phyloP scores from a whole-genome alignment of 225 moss, liverwort and hornwort genomes.

The Asterella californica region DNA sequence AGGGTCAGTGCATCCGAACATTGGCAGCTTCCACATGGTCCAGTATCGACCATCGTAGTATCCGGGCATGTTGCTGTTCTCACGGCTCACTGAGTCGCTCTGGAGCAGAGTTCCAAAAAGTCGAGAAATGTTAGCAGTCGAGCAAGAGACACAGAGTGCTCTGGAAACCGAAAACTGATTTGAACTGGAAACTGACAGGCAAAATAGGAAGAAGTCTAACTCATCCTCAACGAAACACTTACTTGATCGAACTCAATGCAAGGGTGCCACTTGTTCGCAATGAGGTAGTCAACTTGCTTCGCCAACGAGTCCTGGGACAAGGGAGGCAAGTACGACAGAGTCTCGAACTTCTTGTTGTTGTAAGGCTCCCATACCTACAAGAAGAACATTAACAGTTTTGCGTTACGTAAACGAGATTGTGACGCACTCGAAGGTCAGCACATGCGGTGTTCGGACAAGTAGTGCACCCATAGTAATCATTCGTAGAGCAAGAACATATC shows the following conservation, averaged over 20 bases:
- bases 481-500: too few relatives aligned
- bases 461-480: too few relatives aligned
- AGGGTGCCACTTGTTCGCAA: constrained; percentile 44
- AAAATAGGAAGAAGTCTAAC: neutral
- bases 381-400: too few relatives aligned
- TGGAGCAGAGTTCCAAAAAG: neutral
- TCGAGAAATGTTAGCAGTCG: neutral
- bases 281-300: constrained; percentile 53
- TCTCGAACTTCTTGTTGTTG: constrained; percentile 43
- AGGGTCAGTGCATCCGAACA: constrained; percentile 61
- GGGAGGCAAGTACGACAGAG: constrained; percentile 38
- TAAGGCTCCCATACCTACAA: constrained; percentile 40
- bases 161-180: too few relatives aligned
- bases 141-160: neutral
- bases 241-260: constrained; percentile 38
- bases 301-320: constrained; percentile 33
- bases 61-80: constrained; percentile 38
- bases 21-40: constrained; percentile 79
- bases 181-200: neutral
- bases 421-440: too few relatives aligned
- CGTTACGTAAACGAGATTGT: too few relatives aligned
- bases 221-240: neutral
- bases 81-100: constrained; percentile 35
- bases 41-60: constrained; percentile 76
- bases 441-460: too few relatives aligned